Evolutionary conservation across 208 protist species (phyloP).

Genomic region (Tetramitus jugosus): DNA sequence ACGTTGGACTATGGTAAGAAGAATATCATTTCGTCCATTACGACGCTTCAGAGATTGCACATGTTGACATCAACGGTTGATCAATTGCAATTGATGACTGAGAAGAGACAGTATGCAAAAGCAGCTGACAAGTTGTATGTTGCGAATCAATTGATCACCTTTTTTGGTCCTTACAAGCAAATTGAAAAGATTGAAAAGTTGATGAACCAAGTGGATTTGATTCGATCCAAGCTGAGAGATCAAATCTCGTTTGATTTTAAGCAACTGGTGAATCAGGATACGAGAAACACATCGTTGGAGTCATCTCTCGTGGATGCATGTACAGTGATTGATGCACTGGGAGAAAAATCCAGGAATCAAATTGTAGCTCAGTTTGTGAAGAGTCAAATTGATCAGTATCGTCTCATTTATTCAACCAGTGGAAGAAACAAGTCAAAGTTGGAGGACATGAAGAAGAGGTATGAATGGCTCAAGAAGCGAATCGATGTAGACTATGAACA

Average conservation of each 20-base stretch:
- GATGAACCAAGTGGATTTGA: constrained; percentile 50
- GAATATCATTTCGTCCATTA: constrained; percentile 78
- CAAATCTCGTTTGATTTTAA: constrained; percentile 44
- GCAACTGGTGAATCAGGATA: constrained; percentile 24
- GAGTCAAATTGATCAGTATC: constrained; percentile 65
- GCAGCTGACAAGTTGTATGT: constrained; percentile 66
- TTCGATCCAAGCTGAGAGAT: constrained; percentile 57
- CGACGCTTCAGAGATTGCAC: constrained; percentile 74
- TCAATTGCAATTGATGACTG: constrained; percentile 60
- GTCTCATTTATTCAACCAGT: constrained; percentile 63
- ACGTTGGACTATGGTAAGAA: constrained; percentile 85
- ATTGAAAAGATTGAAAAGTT: constrained; percentile 50
- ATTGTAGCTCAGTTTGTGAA: constrained; percentile 73
- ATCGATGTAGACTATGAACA: constrained; percentile 60
- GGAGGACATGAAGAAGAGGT: constrained; percentile 74
- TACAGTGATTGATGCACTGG: constrained; percentile 70
- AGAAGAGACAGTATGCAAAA: constrained; percentile 61
- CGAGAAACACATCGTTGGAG: background rate
- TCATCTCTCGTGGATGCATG: constrained; percentile 54
- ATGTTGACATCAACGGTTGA: constrained; percentile 79
- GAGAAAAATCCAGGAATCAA: constrained; percentile 53
- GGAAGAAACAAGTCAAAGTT: constrained; percentile 69
- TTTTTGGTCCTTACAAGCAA: constrained; percentile 65
- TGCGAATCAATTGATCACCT: constrained; percentile 60
- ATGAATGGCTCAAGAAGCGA: constrained; percentile 67